phyloP scores from a whole-genome alignment of 257 asterid genomes.

The Jaltomata sinuosa region DNA sequence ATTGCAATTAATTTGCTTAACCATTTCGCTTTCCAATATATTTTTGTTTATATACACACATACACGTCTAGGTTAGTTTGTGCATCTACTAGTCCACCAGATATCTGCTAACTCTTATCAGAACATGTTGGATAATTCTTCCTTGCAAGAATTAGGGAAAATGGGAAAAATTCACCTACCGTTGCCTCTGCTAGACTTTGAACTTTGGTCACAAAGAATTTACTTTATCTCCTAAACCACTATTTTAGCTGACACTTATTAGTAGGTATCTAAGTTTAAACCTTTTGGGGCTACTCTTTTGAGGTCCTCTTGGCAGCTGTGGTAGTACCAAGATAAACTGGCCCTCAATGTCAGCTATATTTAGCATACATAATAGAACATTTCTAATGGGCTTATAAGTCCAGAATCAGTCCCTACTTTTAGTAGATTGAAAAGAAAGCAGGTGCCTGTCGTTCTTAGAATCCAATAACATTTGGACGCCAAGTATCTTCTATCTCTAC shows the following conservation, averaged over 20 bases:
- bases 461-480: background rate
- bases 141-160: background rate
- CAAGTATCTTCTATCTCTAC: background rate
- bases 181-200: background rate
- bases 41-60: background rate
- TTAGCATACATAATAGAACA: background rate
- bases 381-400: background rate
- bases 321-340: background rate
- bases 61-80: background rate
- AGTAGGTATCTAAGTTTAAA: background rate
- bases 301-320: background rate
- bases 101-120: background rate
- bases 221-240: background rate
- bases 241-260: background rate
- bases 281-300: background rate
- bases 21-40: background rate
- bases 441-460: background rate
- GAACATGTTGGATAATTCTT: background rate
- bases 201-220: background rate
- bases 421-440: background rate
- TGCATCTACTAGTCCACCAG: background rate
- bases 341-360: background rate
- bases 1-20: background rate
- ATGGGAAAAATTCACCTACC: background rate
- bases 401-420: background rate